These are phyloP conservation scores for Pogostemon cablin DNA, from an alignment of 257 asterid species.

Conservation along the genomic window DNA sequence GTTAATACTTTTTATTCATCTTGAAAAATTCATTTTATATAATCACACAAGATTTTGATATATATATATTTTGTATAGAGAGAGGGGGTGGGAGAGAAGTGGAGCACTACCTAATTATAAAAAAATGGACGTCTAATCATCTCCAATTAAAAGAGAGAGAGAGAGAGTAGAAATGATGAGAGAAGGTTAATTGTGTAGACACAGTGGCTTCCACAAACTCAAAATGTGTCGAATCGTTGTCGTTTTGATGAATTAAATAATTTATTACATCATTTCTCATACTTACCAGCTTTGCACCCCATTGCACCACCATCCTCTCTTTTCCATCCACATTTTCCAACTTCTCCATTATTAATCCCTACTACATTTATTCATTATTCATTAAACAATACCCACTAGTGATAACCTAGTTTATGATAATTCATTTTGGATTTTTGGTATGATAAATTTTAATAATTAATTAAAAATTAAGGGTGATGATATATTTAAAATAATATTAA, in stretches of 20 bases:
- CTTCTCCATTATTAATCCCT: neutral
- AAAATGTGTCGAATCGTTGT: conserved; percentile 9
- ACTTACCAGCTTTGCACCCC: conserved; percentile 25
- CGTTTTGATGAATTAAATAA: conserved; percentile 18
- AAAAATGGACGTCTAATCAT: conserved; percentile 51
- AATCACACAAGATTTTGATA: no score
- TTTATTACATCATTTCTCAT: conserved; percentile 27
- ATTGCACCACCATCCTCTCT: conserved; percentile 11
- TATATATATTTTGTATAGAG: no score
- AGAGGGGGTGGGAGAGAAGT: conserved; percentile 11
- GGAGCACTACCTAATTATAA: conserved; percentile 33
- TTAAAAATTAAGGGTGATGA: no score
- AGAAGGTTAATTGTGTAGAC: neutral
- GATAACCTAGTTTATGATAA: no score
- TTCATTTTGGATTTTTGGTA: no score
- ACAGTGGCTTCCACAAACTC: conserved; percentile 33
- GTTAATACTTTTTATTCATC: no score
- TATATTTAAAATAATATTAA: no score
- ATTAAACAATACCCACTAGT: neutral
- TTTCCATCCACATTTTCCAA: conserved; percentile 7
- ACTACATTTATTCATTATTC: neutral
- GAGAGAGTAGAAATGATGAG: neutral
- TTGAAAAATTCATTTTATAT: no score
- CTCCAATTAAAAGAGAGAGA: conserved; percentile 34
- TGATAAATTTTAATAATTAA: no score